Percentiles rank a stretch among this genome's conserved stretches.
Conservation (phyloP, 192 early-diverging fungal genomes). For the Chytriomyces confervae region DNA sequence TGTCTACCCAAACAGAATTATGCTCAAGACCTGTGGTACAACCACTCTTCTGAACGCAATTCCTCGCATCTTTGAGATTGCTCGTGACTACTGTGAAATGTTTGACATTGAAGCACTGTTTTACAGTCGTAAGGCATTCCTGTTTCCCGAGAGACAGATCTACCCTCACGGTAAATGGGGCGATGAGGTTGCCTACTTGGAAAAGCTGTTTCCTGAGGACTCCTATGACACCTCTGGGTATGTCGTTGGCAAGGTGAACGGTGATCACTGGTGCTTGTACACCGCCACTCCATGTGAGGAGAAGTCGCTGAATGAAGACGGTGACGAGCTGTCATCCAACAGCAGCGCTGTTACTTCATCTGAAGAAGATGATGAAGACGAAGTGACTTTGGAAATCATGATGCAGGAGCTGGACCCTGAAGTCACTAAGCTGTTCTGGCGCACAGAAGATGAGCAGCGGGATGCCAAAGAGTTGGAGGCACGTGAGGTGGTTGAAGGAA, state of each 20-base stretch:
- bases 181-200: constrained; percentile 72
- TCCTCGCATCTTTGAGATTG: constrained; percentile 85
- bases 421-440: constrained; percentile 80
- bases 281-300: constrained; percentile 70
- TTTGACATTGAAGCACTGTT: constrained; percentile 81
- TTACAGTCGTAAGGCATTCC: constrained; percentile 95
- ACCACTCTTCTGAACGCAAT: constrained; percentile 91
- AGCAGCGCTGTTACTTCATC: constrained; percentile 22
- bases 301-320: constrained; percentile 51
- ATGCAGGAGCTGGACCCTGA: constrained; percentile 90
- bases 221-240: constrained; percentile 75
- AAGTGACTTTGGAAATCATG: constrained; percentile 94
- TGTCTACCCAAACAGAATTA: constrained; percentile 92
- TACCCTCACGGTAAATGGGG: constrained; percentile 91
- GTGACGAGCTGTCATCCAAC: constrained; percentile 35
- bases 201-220: constrained; percentile 51
- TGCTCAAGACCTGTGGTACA: constrained; percentile 98
- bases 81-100: constrained; percentile 64
- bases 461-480: constrained; percentile 69
- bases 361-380: constrained; percentile 63
- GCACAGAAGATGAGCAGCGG: constrained; percentile 58
- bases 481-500: constrained; percentile 45
- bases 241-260: constrained; percentile 90
- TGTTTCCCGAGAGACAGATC: constrained; percentile 91
- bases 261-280: constrained; percentile 97